These are phyloP conservation scores for Microcyclospora pomicola DNA, from an alignment of 2,329 filamentous ascomycete species.

Conservation along the genomic window DNA sequence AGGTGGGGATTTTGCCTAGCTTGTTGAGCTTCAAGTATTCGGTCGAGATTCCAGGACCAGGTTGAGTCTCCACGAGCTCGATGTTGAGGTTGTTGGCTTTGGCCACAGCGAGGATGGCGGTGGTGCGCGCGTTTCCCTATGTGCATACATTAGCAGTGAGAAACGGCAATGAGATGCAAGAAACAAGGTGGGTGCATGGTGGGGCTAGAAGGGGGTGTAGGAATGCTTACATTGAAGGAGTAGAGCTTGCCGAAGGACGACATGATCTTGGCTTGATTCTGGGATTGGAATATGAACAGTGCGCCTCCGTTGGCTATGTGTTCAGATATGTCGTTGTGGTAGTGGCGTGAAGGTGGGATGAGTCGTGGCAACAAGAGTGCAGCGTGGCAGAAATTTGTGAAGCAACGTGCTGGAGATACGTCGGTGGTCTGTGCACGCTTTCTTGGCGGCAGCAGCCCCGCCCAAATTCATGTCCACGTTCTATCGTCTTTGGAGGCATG, in stretches of 20 bases:
- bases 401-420: too few species aligned
- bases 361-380: too few species aligned
- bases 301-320: too few species aligned
- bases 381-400: too few species aligned
- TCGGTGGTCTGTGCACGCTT: too few species aligned
- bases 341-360: too few species aligned
- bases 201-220: slow-evolving; percentile 5
- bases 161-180: slow-evolving; percentile 2
- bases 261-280: slow-evolving; percentile 8
- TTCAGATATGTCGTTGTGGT: too few species aligned
- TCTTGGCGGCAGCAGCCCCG: too few species aligned
- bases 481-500: too few species aligned
- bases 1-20: slow-evolving; percentile 84
- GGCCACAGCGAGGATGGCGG: slow-evolving; percentile 78
- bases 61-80: slow-evolving; percentile 63
- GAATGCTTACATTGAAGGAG: slow-evolving; percentile 56
- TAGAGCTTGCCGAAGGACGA: slow-evolving; percentile 93
- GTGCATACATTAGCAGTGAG: neutral
- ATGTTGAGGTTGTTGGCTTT: slow-evolving; percentile 95
- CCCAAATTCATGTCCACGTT: too few species aligned
- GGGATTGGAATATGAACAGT: too few species aligned
- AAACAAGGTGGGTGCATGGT: slow-evolving; percentile 2
- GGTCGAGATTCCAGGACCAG: slow-evolving; percentile 47
- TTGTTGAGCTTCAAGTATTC: slow-evolving; percentile 80
- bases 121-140: slow-evolving; percentile 79